phyloP scores from a whole-genome alignment of 73 alveolate species.

The Paramecium bursaria region DNA sequence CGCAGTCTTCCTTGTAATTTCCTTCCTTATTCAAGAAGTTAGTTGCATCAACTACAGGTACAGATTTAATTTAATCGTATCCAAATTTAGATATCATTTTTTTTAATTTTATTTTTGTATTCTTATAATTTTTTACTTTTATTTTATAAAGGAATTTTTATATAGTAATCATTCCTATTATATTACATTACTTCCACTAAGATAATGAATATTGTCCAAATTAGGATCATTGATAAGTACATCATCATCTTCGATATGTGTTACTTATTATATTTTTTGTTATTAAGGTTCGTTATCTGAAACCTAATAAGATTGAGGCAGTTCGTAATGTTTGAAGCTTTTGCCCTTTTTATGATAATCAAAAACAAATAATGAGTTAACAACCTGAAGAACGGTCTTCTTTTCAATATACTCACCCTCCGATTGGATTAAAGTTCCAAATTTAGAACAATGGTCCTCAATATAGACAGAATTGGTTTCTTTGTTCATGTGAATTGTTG shows the following conservation, averaged over 20 bases:
- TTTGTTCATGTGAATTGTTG: neutral
- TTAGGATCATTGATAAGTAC: constrained; percentile 35
- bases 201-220: neutral
- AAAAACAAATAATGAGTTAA: constrained; percentile 23
- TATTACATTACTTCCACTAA: constrained; percentile 49
- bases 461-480: neutral
- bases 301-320: constrained; percentile 22
- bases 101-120: too few species aligned
- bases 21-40: constrained; percentile 56
- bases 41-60: constrained; percentile 70
- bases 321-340: constrained; percentile 19
- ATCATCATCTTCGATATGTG: constrained; percentile 8
- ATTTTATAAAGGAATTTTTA: too few species aligned
- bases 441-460: constrained; percentile 25
- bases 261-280: neutral
- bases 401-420: neutral
- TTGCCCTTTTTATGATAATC: constrained; percentile 9
- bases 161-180: too few species aligned
- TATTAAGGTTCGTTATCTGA: neutral
- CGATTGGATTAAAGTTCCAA: constrained; percentile 22
- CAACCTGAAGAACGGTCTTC: constrained; percentile 15
- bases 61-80: constrained; percentile 29
- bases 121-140: too few species aligned
- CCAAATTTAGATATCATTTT: too few species aligned
- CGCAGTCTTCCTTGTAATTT: constrained; percentile 75